Evolutionary conservation across 805 yeast genomes (phyloP), one percentile per base, ranked within the genome.

Genomic region (Candida lessepsii): DNA sequence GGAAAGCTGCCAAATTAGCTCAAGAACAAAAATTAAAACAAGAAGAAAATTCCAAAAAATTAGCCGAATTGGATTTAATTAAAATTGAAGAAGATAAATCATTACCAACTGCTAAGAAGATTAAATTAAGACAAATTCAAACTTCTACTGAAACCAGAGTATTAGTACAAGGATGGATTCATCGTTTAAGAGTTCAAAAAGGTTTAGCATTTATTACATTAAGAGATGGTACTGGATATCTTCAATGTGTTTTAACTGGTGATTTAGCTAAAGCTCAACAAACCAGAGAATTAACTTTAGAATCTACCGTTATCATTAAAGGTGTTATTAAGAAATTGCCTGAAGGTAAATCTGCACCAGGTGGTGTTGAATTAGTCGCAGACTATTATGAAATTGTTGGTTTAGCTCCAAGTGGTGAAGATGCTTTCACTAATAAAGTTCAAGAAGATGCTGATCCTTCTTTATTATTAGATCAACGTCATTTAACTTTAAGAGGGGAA

Each of bases 281-380:
- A 63, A 90, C 98, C 31, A 70, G 75, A 53, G 84, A 83, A 44
- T 75, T 95, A 58, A 91, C 99, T 9, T 67, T 91, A 52, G 99
- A 93, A 71, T 76, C 96, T 13, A 83, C 96, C 11, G 75, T 95
- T 23, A 61, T 81, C 36, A 67, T 93, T 44, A 85, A 76, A 60
- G 99, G 99, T 67, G 77, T 78, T 19, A 72, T 93, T 46, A 76
- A 78, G 63, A 78, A 83, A 54, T 73, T 95, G 35, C 98, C 98
- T 42, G 97, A 88, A 62, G 99, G 99, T 48, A 90, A 93, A 65
- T 73, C 84, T 50, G 99, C 99, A 8, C 96, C 97, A 43, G 98
- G 98, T 48, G 96, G 96, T 46, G 95, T 91, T 49, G 99, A 93
- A 70, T 76, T 95, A 54, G 75, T 76, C 46, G 97, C 82, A 41